Base-by-base conservation (phyloP, 1,284 basidiomycete genomes). In the Cryptococcus wingfieldii region DNA sequence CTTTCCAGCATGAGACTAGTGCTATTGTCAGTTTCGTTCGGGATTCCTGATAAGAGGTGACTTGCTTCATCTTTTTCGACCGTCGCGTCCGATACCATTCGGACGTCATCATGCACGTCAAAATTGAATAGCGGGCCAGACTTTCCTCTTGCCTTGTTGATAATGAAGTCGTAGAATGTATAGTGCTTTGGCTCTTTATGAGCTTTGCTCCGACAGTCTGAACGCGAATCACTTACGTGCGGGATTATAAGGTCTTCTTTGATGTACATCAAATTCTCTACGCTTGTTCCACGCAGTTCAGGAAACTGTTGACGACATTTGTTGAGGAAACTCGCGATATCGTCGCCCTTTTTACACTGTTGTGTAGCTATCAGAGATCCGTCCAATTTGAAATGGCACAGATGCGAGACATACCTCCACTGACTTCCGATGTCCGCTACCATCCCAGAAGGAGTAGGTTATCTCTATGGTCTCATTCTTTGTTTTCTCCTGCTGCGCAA, bases 51-150 rank as follows among this genome's bases (percentile, higher is more conserved):
- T 25, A 28, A 8, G 9, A 8, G 7, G 5, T 43, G 2, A 61
- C 69, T 51, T 50, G 76, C 77, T 72, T 98, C 96, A 70, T 99
- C 93, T 78, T 98, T 98, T 77, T 98, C 95, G 59, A 88, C 85
- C 0, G 91, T 90, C 1, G 95, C 95, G 71, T 98, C 96, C 16
- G 90, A 86, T n/a, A 98, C 80, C 61, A 99, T 76, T 5, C 96
- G 89, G 10, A 98, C 89, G 72, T 99, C 95, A 71, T 98, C 95
- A 76, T 98, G 95, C 7, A 98, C 96, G 75, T 99, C 96, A 75
- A 99, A 99, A 77, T 91, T 96, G 81, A 99, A 99, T 52, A 99
- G 78, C 1, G 95, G 95, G 0, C 95, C 96, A 0, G 93, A 97
- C 77, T 98, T 98, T 19, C 96, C 96, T 28, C 96, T 86, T 4